A percentile compares a stretch with the other conserved stretches of the same genome.
Evolutionary conservation across 331 rosid species (phyloP).

Genomic region (Ulmus americana): DNA sequence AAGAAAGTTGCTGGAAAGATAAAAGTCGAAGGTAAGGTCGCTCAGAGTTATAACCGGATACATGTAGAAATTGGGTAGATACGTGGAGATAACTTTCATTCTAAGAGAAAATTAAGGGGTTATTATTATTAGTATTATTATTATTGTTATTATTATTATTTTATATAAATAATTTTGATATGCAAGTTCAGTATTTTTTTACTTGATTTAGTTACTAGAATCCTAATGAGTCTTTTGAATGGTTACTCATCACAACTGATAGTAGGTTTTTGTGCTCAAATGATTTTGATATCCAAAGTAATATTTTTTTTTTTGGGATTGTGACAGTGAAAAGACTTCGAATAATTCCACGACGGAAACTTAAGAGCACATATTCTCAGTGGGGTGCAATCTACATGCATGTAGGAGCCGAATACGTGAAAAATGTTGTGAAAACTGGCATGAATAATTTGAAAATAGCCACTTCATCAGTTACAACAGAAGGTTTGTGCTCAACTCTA

Average conservation of each 20-base stretch:
- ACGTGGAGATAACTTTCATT: neutral
- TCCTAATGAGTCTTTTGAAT: too few relatives aligned
- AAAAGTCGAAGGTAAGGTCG: constrained; percentile 75
- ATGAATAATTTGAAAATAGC: constrained; percentile 57
- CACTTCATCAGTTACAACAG: constrained; percentile 38
- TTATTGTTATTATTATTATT: too few relatives aligned
- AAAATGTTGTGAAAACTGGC: constrained; percentile 68
- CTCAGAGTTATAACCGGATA: neutral
- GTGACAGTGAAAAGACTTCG: constrained; percentile 76
- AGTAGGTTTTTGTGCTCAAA: neutral
- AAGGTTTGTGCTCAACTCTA: constrained; percentile 48
- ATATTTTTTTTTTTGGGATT: constrained; percentile 14
- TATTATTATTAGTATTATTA: too few relatives aligned
- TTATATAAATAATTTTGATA: neutral
- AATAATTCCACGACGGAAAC: constrained; percentile 69
- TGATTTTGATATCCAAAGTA: neutral
- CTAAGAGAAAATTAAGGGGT: too few relatives aligned
- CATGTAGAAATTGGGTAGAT: neutral
- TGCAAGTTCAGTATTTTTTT: neutral
- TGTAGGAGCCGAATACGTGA: constrained; percentile 70
- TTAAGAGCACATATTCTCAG: constrained; percentile 62
- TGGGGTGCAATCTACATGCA: constrained; percentile 68
- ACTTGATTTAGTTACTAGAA: too few relatives aligned
- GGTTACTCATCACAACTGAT: too few relatives aligned
- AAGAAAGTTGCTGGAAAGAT: constrained; percentile 80